Evolutionary conservation across 805 yeast species (phyloP).

Genomic region (Candida maris): DNA sequence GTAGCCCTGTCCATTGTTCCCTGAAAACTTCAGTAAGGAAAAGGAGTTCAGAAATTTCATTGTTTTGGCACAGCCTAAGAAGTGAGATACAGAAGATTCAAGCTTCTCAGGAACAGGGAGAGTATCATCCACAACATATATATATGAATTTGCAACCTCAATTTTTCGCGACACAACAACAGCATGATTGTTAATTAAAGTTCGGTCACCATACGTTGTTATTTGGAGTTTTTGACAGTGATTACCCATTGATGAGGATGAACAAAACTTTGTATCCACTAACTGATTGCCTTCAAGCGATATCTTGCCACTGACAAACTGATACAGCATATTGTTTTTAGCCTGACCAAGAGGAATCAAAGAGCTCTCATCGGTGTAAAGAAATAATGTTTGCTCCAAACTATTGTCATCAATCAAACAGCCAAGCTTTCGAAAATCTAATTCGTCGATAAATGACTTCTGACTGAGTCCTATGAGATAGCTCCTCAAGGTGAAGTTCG

Average conservation of each 20-base stretch:
- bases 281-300: constrained; percentile 38
- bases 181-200: constrained; percentile 54
- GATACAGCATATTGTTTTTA: constrained; percentile 50
- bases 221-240: constrained; percentile 62
- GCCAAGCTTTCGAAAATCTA: constrained; percentile 55
- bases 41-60: constrained; percentile 52
- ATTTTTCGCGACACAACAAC: constrained; percentile 42
- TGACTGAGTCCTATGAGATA: constrained; percentile 57
- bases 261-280: constrained; percentile 50
- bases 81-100: constrained; percentile 61
- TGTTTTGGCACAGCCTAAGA: constrained; percentile 61
- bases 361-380: constrained; percentile 40
- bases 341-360: constrained; percentile 22
- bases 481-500: constrained; percentile 50
- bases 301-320: constrained; percentile 50
- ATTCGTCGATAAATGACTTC: constrained; percentile 63
- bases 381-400: constrained; percentile 57
- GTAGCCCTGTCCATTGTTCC: constrained; percentile 57
- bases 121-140: constrained; percentile 61
- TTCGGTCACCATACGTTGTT: constrained; percentile 27
- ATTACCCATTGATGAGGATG: constrained; percentile 44
- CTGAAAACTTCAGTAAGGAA: constrained; percentile 45
- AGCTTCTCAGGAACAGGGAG: constrained; percentile 62
- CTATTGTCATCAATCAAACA: constrained; percentile 53
- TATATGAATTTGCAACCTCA: constrained; percentile 58